Evolutionary conservation across 441 rosid species (phyloP), one percentile per base, ranked within the genome.

Genomic region (Rhodomyrtus psidioides): DNA sequence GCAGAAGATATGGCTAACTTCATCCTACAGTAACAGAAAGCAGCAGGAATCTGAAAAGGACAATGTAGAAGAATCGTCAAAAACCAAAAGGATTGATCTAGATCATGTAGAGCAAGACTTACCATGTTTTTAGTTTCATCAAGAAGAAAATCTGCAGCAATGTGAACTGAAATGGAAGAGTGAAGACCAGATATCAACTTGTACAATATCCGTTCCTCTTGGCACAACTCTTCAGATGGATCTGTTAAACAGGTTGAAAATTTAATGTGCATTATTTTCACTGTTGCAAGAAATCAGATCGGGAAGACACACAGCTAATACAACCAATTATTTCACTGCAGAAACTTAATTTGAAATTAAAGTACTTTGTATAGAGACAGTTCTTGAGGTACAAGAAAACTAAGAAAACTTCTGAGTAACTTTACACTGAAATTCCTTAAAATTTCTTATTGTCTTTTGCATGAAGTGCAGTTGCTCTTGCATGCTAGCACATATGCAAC

Each of bases 131-230:
- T 88, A 60, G 94, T 86, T 91, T 96, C 97, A 84, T 96, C 97
- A 86, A 95, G 96, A 84, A 96, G 91, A 91, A 94, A 96, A 51
- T 94, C 97, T 81, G 96, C 91, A 81, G 96, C 98, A 85, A 95
- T 94, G 87, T 96, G 99, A 86, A 93, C 85, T 26, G 98, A 93
- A 84, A 95, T 95, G 86, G 99, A 95, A 60, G 99, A 93, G 86
- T 96, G 99, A 88, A 96, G 95, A 55, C 99, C 99, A 75, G 99
- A 96, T 89, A 95, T 91, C 92, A 95, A 87, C 91, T 96, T 95
- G 93, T 95, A 96, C 84, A 95, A 86, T 83, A 95, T 90, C 79
- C 90, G 94, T 86, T 95, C 97, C 87, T 96, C 99, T 90, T 93
- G 96, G 90, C 98, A 95, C 30, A 90, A 83, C 83, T 91, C 94